Conservation (phyloP, 148 eudicot genomes). For the Chenopodium suecicum region DNA sequence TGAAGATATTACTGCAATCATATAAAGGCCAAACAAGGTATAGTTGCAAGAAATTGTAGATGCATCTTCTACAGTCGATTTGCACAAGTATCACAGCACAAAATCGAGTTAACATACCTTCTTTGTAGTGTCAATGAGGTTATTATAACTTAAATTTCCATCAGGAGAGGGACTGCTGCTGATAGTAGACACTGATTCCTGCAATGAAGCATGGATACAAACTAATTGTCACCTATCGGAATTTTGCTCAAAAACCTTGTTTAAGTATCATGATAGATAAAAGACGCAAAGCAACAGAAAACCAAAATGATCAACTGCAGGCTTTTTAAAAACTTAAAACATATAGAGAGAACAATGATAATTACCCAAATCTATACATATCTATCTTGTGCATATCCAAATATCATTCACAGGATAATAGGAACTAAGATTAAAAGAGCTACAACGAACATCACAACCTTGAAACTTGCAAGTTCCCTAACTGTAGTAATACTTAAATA, state of each 20-base stretch:
- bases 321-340: background rate
- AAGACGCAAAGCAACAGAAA: background rate
- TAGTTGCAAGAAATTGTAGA: background rate
- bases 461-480: background rate
- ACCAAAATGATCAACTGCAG: background rate
- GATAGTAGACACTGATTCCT: conserved; percentile 47
- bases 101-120: conserved; percentile 44
- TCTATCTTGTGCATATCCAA: background rate
- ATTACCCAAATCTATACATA: background rate
- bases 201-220: conserved; percentile 11
- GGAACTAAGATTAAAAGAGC: background rate
- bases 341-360: background rate
- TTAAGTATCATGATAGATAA: background rate
- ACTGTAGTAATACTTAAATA: background rate
- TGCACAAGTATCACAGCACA: background rate
- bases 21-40: background rate
- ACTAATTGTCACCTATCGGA: too few species aligned
- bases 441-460: background rate
- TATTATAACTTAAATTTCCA: conserved; percentile 57
- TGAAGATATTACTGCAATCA: background rate
- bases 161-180: conserved; percentile 62
- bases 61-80: background rate
- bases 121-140: conserved; percentile 40
- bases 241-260: too few species aligned
- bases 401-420: background rate